Conservation (phyloP, 179 eudicot genomes). For the Beta corolliflora region DNA sequence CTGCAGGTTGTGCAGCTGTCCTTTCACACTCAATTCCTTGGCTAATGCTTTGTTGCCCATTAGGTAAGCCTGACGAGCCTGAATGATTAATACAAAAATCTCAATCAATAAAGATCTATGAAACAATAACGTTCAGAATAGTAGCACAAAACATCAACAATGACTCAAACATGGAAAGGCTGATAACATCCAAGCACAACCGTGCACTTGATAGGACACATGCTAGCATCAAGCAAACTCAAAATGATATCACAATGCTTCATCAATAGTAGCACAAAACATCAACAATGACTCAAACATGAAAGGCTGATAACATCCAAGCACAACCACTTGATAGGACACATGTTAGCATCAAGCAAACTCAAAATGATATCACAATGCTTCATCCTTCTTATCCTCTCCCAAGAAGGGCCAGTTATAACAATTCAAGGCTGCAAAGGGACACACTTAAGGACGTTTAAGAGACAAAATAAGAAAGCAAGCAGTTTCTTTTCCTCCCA, state of each 20-base stretch:
- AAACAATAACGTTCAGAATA: neutral
- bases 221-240: no score
- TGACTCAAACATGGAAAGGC: neutral
- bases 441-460: no score
- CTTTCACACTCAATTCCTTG: slow-evolving; percentile 86
- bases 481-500: no score
- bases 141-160: neutral
- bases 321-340: no score
- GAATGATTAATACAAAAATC: slow-evolving; percentile 19
- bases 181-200: no score
- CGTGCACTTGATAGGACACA: no score
- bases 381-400: no score
- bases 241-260: neutral
- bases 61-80: slow-evolving; percentile 94
- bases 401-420: no score
- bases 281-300: neutral
- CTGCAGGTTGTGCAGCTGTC: slow-evolving; percentile 88
- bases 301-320: no score
- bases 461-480: no score
- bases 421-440: no score
- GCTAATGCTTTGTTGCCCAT: slow-evolving; percentile 90
- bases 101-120: slow-evolving; percentile 1
- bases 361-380: neutral
- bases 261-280: neutral
- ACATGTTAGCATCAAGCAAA: no score